A percentile compares a stretch with the other conserved stretches of the same genome.
phyloP scores from a whole-genome alignment of 495 filamentous ascomycete species.

The Podospora australis region DNA sequence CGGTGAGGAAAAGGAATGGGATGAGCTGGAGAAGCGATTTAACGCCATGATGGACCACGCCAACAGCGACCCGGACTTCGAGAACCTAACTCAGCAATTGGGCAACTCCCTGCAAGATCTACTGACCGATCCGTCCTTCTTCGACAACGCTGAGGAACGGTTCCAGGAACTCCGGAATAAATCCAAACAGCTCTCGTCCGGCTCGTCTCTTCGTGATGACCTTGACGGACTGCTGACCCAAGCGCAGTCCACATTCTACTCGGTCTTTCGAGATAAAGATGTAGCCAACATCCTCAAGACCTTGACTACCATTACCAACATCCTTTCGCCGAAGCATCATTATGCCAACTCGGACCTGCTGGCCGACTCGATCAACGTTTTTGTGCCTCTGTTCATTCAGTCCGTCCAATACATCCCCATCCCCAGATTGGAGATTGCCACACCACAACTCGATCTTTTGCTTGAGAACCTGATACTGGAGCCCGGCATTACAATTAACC shows the following conservation, averaged over 20 bases:
- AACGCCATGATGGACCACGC: conserved; percentile 66
- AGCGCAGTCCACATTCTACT: conserved; percentile 57
- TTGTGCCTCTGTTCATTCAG: conserved; percentile 71
- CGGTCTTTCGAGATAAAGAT: conserved; percentile 62
- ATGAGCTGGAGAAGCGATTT: conserved; percentile 59
- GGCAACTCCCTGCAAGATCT: conserved; percentile 69
- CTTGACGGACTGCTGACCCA: conserved; percentile 67
- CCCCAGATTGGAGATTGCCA: conserved; percentile 75
- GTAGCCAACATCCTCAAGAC: conserved; percentile 62
- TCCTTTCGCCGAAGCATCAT: conserved; percentile 52
- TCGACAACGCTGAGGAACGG: conserved; percentile 63
- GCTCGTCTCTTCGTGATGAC: conserved; percentile 63
- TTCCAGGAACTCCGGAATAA: conserved; percentile 64
- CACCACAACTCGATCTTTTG: conserved; percentile 75
- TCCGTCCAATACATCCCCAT: conserved; percentile 82
- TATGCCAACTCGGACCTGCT: conserved; percentile 62
- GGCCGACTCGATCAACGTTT: conserved; percentile 66
- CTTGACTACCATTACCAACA: conserved; percentile 54
- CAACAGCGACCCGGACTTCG: conserved; percentile 75
- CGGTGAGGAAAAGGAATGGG: conserved; percentile 69
- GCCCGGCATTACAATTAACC: conserved; percentile 77
- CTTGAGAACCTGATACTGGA: conserved; percentile 89
- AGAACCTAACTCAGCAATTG: conserved; percentile 64
- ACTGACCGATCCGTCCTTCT: conserved; percentile 79
- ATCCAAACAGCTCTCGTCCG: conserved; percentile 54